Percentiles rank a stretch among this genome's conserved stretches.
Conservation (phyloP, 768 basidiomycete genomes). For the Rubroboletus pulcherrimus region DNA sequence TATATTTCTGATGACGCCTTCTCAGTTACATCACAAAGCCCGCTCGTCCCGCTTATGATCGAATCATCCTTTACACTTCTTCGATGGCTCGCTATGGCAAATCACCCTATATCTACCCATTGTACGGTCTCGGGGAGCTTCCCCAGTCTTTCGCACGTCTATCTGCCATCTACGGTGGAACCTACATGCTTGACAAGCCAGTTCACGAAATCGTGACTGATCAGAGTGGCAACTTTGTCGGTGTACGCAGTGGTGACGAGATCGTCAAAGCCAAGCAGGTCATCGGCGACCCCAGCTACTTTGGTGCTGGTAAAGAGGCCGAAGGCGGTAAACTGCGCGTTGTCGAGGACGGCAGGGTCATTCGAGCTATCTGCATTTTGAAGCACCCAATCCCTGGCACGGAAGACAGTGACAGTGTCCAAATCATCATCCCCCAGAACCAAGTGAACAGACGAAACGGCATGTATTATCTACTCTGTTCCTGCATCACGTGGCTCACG, state of each 20-base stretch:
- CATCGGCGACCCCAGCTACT: conserved; percentile 98
- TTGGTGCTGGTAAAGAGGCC: conserved; percentile 64
- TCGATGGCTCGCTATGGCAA: conserved; percentile 99
- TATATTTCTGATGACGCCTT: conserved; percentile 9
- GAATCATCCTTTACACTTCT: conserved; percentile 94
- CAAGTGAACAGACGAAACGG: conserved; percentile 93
- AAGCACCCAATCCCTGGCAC: conserved; percentile 98
- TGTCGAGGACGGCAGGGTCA: conserved; percentile 89
- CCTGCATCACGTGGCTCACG: conserved; percentile 1
- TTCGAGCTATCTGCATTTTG: conserved; percentile 95
- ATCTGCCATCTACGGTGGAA: conserved; percentile 97
- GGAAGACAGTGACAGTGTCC: conserved; percentile 90
- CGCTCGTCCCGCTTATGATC: conserved; percentile 86
- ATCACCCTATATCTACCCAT: conserved; percentile 98
- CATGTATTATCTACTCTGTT: conserved; percentile 34
- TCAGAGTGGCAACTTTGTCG: conserved; percentile 82
- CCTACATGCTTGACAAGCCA: conserved; percentile 98
- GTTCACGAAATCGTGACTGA: conserved; percentile 90
- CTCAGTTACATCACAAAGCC: conserved; percentile 87
- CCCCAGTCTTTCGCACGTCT: conserved; percentile 98
- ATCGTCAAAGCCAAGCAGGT: conserved; percentile 97
- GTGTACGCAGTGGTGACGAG: conserved; percentile 85
- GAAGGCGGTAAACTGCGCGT: conserved; percentile 82
- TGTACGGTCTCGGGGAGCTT: conserved; percentile 97
- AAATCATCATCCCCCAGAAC: conserved; percentile 99